Evolutionary conservation across 208 protist species (phyloP).

Genomic region (Trypanosoma cruzi): DNA sequence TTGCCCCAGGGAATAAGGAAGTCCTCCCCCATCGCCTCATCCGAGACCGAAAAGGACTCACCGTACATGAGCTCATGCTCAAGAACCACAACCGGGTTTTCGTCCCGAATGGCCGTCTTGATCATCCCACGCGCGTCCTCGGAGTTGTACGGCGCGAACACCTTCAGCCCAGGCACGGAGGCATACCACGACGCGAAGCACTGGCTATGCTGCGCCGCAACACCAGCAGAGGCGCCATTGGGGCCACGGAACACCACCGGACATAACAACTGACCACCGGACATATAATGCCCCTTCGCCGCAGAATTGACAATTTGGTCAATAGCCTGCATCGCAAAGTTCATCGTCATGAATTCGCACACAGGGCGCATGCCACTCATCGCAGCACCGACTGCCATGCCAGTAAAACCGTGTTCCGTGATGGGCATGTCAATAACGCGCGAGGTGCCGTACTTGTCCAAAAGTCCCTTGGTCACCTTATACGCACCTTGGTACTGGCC

Average conservation of each 20-base stretch:
- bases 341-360: slow-evolving; percentile 99
- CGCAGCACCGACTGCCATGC: slow-evolving; percentile 97
- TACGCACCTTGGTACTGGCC: slow-evolving; percentile 98
- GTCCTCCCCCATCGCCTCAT: slow-evolving; percentile 89
- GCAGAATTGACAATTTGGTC: slow-evolving; percentile 98
- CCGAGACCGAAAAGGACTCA: slow-evolving; percentile 88
- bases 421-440: slow-evolving; percentile 98
- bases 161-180: slow-evolving; percentile 95
- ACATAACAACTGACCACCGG: slow-evolving; percentile 86
- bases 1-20: slow-evolving; percentile 97
- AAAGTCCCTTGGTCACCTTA: slow-evolving; percentile 97
- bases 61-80: slow-evolving; percentile 99
- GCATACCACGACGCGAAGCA: slow-evolving; percentile 97
- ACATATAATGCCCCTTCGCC: slow-evolving; percentile 98
- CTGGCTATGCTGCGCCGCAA: slow-evolving; percentile 98
- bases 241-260: slow-evolving; percentile 98
- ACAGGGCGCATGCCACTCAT: slow-evolving; percentile 95
- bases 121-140: slow-evolving; percentile 94
- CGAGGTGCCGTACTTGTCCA: slow-evolving; percentile 96
- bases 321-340: slow-evolving; percentile 98
- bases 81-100: slow-evolving; percentile 97
- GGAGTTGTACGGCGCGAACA: slow-evolving; percentile 92
- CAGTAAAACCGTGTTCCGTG: slow-evolving; percentile 97
- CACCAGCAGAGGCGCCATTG: slow-evolving; percentile 96
- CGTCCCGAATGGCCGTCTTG: slow-evolving; percentile 96